These are phyloP conservation scores for Crithidia fasciculata DNA, from an alignment of 208 protist genomes.

Conservation along the genomic window DNA sequence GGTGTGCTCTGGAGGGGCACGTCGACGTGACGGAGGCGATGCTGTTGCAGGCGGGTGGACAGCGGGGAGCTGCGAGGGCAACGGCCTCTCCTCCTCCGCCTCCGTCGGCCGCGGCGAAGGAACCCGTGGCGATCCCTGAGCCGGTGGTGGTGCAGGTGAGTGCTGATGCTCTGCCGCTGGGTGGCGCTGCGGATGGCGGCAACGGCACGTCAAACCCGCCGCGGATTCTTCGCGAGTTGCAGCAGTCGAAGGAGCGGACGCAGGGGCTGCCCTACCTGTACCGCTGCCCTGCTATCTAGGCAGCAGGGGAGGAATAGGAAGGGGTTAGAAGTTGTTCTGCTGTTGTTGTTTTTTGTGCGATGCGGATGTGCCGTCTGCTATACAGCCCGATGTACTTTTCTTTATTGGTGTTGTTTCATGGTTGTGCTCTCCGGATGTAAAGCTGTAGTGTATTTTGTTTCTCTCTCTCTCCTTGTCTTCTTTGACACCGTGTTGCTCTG, in stretches of 20 bases:
- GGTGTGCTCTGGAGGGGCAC: constrained; percentile 63
- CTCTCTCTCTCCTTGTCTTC: neutral
- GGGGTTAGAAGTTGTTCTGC: neutral
- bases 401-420: neutral
- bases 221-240: constrained; percentile 73
- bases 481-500: neutral
- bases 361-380: too few species aligned
- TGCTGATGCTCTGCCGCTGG: constrained; percentile 38
- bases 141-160: constrained; percentile 60
- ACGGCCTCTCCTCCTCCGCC: neutral
- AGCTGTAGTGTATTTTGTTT: neutral
- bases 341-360: neutral
- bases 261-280: constrained; percentile 93
- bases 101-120: constrained; percentile 10
- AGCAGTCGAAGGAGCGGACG: constrained; percentile 83
- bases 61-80: neutral
- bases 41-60: constrained; percentile 18
- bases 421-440: neutral
- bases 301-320: too few species aligned
- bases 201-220: neutral
- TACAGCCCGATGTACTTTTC: neutral
- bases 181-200: constrained; percentile 12
- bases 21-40: constrained; percentile 49
- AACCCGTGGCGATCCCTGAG: constrained; percentile 31
- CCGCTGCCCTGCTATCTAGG: constrained; percentile 90